Percentiles rank a stretch among this genome's conserved stretches.
These are phyloP conservation scores for Andalucia godoyi DNA, from an alignment of 78 protist genomes.

Conservation along the genomic window DNA sequence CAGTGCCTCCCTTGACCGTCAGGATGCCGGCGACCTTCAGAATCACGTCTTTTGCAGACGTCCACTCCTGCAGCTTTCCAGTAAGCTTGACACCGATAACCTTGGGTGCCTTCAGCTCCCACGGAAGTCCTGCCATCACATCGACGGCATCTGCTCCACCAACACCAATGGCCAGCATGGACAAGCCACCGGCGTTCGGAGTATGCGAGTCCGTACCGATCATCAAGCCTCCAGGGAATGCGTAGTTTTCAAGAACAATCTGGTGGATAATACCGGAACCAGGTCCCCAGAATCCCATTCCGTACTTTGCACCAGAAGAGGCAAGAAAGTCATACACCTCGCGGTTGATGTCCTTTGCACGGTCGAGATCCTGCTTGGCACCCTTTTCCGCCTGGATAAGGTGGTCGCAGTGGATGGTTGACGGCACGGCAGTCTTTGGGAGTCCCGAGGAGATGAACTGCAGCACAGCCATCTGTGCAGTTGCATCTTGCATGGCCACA, in stretches of 20 bases:
- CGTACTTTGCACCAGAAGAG: slow-evolving; percentile 35
- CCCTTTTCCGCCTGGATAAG: slow-evolving; percentile 69
- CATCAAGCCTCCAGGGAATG: slow-evolving; percentile 86
- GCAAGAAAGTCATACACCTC: slow-evolving; percentile 86
- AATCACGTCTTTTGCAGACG: slow-evolving; percentile 85
- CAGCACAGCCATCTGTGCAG: slow-evolving; percentile 88
- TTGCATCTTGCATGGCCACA: slow-evolving; percentile 86
- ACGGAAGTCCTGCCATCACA: slow-evolving; percentile 82
- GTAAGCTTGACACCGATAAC: slow-evolving; percentile 86
- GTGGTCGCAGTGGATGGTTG: slow-evolving; percentile 92
- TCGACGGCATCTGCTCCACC: slow-evolving; percentile 95
- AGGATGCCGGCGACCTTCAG: slow-evolving; percentile 75
- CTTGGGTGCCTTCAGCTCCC: slow-evolving; percentile 91
- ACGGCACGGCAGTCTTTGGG: slow-evolving; percentile 77
- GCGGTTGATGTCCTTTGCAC: slow-evolving; percentile 49
- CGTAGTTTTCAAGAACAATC: slow-evolving; percentile 73
- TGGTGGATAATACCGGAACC: slow-evolving; percentile 93
- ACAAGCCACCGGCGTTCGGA: slow-evolving; percentile 66
- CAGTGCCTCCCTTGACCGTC: slow-evolving; percentile 86
- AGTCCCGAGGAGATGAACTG: slow-evolving; percentile 85
- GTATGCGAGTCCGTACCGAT: slow-evolving; percentile 75
- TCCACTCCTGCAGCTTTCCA: slow-evolving; percentile 65
- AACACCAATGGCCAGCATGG: slow-evolving; percentile 9
- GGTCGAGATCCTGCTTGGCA: slow-evolving; percentile 41
- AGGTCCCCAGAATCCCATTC: slow-evolving; percentile 89